Conservation (phyloP, 352 stramenopile species). For the Globisporangium radiosum region DNA sequence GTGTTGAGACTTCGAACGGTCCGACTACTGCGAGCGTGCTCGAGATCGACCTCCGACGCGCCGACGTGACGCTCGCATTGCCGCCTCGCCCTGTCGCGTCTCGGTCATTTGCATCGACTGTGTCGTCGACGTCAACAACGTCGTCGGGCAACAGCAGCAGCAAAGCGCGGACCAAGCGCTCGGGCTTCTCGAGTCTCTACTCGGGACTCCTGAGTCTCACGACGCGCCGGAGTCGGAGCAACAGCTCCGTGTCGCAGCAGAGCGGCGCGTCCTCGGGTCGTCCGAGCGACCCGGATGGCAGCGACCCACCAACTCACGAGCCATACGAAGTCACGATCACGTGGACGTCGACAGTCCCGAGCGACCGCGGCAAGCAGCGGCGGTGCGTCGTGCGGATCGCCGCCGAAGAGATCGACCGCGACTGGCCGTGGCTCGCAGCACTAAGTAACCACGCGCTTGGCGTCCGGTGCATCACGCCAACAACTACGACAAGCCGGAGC, state of each 20-base stretch:
- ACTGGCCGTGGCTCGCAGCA: conserved; percentile 64
- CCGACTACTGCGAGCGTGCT: conserved; percentile 14
- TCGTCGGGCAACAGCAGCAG: not conserved
- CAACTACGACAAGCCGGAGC: conserved; percentile 7
- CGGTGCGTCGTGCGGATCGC: conserved; percentile 35
- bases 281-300: conserved; percentile 11
- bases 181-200: conserved; percentile 1
- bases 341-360: conserved; percentile 5
- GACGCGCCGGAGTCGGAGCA: conserved; percentile 9
- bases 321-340: conserved; percentile 13
- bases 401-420: conserved; percentile 34
- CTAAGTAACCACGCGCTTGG: conserved; percentile 51
- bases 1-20: not conserved
- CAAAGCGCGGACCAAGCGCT: conserved; percentile 4
- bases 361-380: conserved; percentile 6
- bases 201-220: conserved; percentile 5
- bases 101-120: too few species aligned
- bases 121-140: too few species aligned
- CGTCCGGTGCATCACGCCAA: conserved; percentile 22
- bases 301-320: conserved; percentile 4
- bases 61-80: conserved; percentile 27
- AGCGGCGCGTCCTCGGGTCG: conserved; percentile 1
- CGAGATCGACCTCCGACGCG: conserved; percentile 30
- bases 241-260: conserved; percentile 6
- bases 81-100: conserved; percentile 11